Evolutionary conservation across 768 basidiomycete genomes (phyloP).

Genomic region (Agrocybe praecox): DNA sequence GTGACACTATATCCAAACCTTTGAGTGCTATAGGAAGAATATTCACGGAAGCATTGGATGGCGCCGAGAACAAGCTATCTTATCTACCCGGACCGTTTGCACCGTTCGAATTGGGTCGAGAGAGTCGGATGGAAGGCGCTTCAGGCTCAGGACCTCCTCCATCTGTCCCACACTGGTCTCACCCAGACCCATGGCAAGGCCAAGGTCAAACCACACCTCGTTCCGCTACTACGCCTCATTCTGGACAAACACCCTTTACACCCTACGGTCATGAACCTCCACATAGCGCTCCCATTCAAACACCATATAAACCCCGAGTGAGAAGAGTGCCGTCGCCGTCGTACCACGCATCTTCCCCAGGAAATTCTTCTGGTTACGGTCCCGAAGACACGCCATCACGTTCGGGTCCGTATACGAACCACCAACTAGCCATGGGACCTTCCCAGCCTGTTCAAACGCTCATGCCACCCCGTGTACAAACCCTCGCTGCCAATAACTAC

Average conservation of each 20-base stretch:
- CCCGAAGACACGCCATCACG: conserved; percentile 59
- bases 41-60: conserved; percentile 81
- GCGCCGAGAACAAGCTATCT: conserved; percentile 63
- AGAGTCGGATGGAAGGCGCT: conserved; percentile 40
- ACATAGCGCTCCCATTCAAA: conserved; percentile 46
- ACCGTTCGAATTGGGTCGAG: conserved; percentile 64
- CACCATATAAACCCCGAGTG: conserved; percentile 78
- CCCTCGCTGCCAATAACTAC: conserved; percentile 28
- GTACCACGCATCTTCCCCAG: conserved; percentile 33
- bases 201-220: background rate
- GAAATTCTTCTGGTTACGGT: conserved; percentile 34
- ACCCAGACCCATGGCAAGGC: conserved; percentile 33
- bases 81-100: conserved; percentile 73
- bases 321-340: conserved; percentile 52
- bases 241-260: conserved; percentile 41
- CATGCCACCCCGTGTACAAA: conserved; percentile 48
- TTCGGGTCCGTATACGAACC: conserved; percentile 45
- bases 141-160: conserved; percentile 19
- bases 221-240: conserved; percentile 13
- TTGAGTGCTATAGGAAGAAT: conserved; percentile 89
- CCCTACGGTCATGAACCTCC: conserved; percentile 34
- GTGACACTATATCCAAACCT: conserved; percentile 88
- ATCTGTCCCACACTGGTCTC: conserved; percentile 38
- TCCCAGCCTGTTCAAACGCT: conserved; percentile 43
- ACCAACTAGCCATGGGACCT: conserved; percentile 50